Evolutionary conservation across 2,329 filamentous ascomycete species (phyloP).

Genomic region (Diaporthe australafricana): DNA sequence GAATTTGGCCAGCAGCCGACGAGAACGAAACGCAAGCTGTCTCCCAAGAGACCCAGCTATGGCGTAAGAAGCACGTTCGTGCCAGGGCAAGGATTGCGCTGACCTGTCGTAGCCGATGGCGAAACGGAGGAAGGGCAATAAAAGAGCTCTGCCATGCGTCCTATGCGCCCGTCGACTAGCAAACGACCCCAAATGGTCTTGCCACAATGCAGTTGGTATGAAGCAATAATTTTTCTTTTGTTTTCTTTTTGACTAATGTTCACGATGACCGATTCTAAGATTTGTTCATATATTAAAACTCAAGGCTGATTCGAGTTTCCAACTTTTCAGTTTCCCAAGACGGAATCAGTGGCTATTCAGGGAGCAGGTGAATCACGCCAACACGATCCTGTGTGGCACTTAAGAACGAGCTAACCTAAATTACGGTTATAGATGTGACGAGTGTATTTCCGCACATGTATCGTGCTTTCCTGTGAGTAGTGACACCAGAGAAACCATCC

Average conservation of each 20-base stretch:
- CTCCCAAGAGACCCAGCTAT: neutral
- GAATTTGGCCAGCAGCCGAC: neutral
- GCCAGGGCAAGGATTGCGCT: neutral
- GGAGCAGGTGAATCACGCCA: slow-evolving; percentile 8
- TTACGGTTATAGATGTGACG: slow-evolving; percentile 3
- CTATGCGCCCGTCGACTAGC: slow-evolving; percentile 29
- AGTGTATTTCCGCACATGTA: slow-evolving; percentile 28
- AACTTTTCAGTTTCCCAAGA: slow-evolving; percentile 2
- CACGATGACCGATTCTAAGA: no score
- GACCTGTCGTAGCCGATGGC: slow-evolving; percentile 10
- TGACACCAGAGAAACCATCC: no score
- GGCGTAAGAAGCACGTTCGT: slow-evolving; percentile 4
- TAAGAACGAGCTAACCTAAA: neutral
- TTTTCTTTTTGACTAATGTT: neutral
- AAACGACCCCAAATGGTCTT: slow-evolving; percentile 32
- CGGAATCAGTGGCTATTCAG: slow-evolving; percentile 17
- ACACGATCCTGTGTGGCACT: neutral
- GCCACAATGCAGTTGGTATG: slow-evolving; percentile 30
- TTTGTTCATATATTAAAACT: neutral
- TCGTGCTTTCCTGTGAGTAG: slow-evolving; percentile 25
- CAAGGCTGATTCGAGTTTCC: neutral
- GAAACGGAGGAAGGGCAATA: slow-evolving; percentile 22
- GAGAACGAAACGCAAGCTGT: slow-evolving; percentile 22
- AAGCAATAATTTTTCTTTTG: neutral
- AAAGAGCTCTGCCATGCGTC: slow-evolving; percentile 21